Base-by-base conservation (phyloP, 1,284 basidiomycete species). In the Bjerkandera adusta region DNA sequence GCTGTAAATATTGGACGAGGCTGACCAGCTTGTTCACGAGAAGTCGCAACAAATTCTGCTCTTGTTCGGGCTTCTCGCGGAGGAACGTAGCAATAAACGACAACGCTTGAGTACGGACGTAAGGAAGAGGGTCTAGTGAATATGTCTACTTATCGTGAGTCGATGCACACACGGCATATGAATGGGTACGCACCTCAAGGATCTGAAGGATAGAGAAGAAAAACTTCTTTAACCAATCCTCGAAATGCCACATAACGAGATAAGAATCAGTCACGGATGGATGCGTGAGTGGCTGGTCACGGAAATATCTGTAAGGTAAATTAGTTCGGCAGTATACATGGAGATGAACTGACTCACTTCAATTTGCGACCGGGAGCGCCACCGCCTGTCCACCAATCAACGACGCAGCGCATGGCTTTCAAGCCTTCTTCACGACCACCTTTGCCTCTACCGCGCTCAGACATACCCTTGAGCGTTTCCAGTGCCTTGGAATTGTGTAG, bases 181-280 rank as follows among this genome's bases (percentile, higher is more conserved):
- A 26, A 30, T n/a, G 22, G 30, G 11, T 2, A 50, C 54, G 43
- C 33, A 88, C 89, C 79, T 99, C 96, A 32, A 99, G 80, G 33
- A 91, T 80, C 63, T 97, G 90, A 6, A 99, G 77, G 36, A 98
- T 72, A 13, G 85, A 85, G 69, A 97, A 98, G 73, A 97, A 98
- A 67, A 88, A 97, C 58, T 93, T 94, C 70, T 99, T 99, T 47
- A 98, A 69, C 85, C 92, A 95, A 60, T 99, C 95, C 64, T 99
- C 97, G 64, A 96, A 99, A 52, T 88, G 87, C 85, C 88, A 99
- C 3, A 89, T 54, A 8, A 94, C 61, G 0, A 97, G 68, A 63
- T 92, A 83, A 36, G 81, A 73, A 51, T 96, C 85, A 0, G 89
- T 86, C 12, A 84, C 73, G 3, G 73, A 68, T 0, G 80, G 76